Base-by-base conservation (phyloP, 2,329 filamentous ascomycete species). In the Lasiodiplodia sp. region DNA sequence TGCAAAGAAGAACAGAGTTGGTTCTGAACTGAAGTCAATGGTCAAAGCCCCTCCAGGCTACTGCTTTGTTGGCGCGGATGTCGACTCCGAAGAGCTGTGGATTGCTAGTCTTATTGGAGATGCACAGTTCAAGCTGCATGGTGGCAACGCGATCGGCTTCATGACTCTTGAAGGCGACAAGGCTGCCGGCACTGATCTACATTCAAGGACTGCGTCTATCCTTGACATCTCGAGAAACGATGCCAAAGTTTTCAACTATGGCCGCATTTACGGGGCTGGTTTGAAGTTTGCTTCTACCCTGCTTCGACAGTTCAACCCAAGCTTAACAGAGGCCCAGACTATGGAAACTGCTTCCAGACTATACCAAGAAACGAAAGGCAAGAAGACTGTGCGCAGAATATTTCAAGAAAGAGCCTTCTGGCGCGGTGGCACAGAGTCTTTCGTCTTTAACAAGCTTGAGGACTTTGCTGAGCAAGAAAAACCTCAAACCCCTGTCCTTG, bases 111-210 rank as follows among this genome's bases (percentile, higher is more conserved):
- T 99, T 1, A 88, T 99, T 2, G 96, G 96, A 28, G 96, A 99
- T 78, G 93, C 96, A 3, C 94, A 94, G 28, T 99, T 99, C 83
- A 91, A 93, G 75, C 85, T 99, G 1, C 96, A 99, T 73, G 96
- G 96, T 52, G 96, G 96, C 66, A 98, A 97, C 77, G 96, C 96
- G 1, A 92, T 99, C 69, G 96, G 96, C 0, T 99, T 99, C 83
- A 99, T 99, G 96, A 99, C 96, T 0, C 85, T 99, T 1, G 96
- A 99, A 82, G 95, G 96, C 16, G 96, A 93, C 62, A 98, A 99
- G 81, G 90, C 93, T 6, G 93, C 92, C 2, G 95, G 95, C 4
- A 99, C 95, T 0, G 95, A 99, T 79, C 82, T 98, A 68, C 95
- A 99, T 80, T 97, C 94, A 7, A 92, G 95, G 38, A 99, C 96